Conservation (phyloP, 1,284 basidiomycete genomes). For the Pseudozyma tsukubaensis region DNA sequence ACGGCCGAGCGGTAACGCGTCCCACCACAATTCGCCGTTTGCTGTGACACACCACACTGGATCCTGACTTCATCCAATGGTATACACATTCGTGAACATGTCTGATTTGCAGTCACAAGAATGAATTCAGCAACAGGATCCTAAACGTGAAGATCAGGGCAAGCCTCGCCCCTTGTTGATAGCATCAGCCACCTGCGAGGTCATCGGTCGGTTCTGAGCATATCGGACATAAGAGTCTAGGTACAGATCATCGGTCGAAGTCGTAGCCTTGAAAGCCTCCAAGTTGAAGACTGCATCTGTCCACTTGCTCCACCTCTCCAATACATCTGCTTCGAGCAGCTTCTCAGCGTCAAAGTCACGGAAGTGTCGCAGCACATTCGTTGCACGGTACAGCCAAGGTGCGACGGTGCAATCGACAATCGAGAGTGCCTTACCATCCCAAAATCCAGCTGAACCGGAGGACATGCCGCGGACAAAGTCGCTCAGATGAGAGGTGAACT, state of each 20-base stretch:
- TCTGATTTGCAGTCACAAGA: too few species aligned
- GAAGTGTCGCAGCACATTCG: constrained; percentile 77
- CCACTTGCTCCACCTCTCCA: constrained; percentile 74
- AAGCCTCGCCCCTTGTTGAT: constrained; percentile 56
- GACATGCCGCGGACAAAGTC: constrained; percentile 74
- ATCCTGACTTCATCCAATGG: too few species aligned
- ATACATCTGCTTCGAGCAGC: constrained; percentile 70
- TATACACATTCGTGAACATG: too few species aligned
- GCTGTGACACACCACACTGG: too few species aligned
- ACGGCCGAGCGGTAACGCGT: too few species aligned
- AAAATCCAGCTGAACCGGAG: constrained; percentile 71
- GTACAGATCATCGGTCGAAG: constrained; percentile 79
- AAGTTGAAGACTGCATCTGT: constrained; percentile 74
- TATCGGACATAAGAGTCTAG: constrained; percentile 75
- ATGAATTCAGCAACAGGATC: not conserved
- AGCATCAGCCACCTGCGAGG: constrained; percentile 57
- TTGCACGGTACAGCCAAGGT: constrained; percentile 80
- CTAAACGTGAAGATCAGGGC: constrained; percentile 12
- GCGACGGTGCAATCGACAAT: constrained; percentile 79
- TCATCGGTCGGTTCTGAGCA: constrained; percentile 59
- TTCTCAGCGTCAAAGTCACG: constrained; percentile 74
- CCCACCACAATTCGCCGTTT: too few species aligned
- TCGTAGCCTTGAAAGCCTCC: constrained; percentile 77
- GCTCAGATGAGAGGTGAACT: constrained; percentile 74
- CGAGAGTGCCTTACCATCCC: constrained; percentile 74